phyloP scores from a whole-genome alignment of 1,284 basidiomycete species.

The Ceratobasidium theobromae region DNA sequence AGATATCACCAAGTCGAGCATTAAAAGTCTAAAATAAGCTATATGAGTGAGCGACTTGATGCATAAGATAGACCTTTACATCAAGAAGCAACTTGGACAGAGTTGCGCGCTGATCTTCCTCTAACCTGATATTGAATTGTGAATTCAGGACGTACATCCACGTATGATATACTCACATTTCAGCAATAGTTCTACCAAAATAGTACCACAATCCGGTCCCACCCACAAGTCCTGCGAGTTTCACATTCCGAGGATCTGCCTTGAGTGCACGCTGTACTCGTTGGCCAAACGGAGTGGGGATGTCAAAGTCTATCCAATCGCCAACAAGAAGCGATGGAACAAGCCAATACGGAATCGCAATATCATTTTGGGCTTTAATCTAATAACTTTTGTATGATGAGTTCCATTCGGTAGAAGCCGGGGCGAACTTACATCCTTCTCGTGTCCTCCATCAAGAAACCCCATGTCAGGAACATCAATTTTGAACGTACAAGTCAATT shows the following conservation, averaged over 20 bases:
- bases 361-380: slow-evolving; percentile 73
- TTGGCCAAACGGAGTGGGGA: slow-evolving; percentile 72
- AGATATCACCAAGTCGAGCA: slow-evolving; percentile 72
- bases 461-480: slow-evolving; percentile 83
- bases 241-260: slow-evolving; percentile 79
- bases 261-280: slow-evolving; percentile 82
- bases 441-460: slow-evolving; percentile 79
- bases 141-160: neutral
- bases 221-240: slow-evolving; percentile 76
- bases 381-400: slow-evolving; percentile 40
- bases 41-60: neutral
- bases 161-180: slow-evolving; percentile 57
- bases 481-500: slow-evolving; percentile 88
- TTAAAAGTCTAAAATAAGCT: slow-evolving; percentile 65
- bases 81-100: slow-evolving; percentile 68
- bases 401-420: neutral
- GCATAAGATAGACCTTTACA: slow-evolving; percentile 48
- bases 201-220: slow-evolving; percentile 88
- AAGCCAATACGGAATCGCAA: slow-evolving; percentile 84
- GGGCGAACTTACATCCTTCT: slow-evolving; percentile 64
- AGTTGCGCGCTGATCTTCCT: slow-evolving; percentile 66
- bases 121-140: slow-evolving; percentile 51
- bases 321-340: slow-evolving; percentile 80
- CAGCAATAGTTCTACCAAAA: slow-evolving; percentile 79
- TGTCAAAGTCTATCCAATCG: slow-evolving; percentile 82